Conservation (phyloP, 148 eudicot species). For the Simmondsia chinensis region DNA sequence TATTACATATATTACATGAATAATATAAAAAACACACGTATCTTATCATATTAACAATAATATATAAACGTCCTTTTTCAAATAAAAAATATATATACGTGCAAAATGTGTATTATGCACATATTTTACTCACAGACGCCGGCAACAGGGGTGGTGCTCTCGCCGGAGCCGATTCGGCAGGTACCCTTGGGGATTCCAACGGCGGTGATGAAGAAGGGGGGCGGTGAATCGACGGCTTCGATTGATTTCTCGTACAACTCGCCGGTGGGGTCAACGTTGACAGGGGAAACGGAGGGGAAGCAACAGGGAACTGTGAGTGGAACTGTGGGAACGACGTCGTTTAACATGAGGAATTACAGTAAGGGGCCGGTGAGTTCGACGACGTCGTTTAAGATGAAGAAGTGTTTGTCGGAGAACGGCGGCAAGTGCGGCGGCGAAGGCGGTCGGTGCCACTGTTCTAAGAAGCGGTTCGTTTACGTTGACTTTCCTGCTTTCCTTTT, state of each 20-base stretch:
- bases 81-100: too few species aligned
- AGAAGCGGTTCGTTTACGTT: too few species aligned
- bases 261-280: constrained; percentile 55
- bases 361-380: constrained; percentile 61
- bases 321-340: constrained; percentile 23
- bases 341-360: constrained; percentile 42
- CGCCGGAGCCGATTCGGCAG: constrained; percentile 73
- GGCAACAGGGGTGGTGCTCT: neutral
- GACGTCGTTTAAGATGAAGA: constrained; percentile 47
- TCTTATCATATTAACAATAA: too few species aligned
- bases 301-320: neutral
- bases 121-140: neutral
- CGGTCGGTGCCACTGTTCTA: constrained; percentile 84
- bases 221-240: constrained; percentile 18
- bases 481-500: neutral
- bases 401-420: constrained; percentile 77
- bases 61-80: too few species aligned
- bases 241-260: constrained; percentile 60
- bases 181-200: constrained; percentile 16
- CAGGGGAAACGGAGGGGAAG: constrained; percentile 37
- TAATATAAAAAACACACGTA: too few species aligned
- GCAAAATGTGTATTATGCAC: too few species aligned
- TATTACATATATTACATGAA: too few species aligned
- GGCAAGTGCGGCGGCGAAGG: constrained; percentile 77
- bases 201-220: constrained; percentile 4